Evolutionary conservation across 2,329 filamentous ascomycete genomes (phyloP).

Genomic region (Penicillium sp.): DNA sequence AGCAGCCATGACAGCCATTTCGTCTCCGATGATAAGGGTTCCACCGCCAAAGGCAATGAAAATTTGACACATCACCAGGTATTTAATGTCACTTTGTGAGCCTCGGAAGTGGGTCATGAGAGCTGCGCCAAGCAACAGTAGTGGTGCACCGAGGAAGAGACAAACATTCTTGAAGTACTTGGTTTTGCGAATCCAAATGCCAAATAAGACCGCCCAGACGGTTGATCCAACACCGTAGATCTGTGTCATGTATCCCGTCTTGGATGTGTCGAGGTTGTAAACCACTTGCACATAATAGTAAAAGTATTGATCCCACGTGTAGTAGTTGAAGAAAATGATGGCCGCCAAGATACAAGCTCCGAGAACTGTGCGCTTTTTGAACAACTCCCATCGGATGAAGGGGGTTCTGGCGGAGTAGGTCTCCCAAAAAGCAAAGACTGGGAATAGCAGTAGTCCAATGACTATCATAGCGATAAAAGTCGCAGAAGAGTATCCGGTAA

Average conservation of each 20-base stretch:
- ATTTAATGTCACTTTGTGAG: conserved; percentile 47
- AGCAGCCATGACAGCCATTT: conserved; percentile 58
- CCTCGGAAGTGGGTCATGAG: conserved; percentile 57
- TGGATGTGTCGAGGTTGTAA: conserved; percentile 42
- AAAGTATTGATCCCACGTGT: conserved; percentile 54
- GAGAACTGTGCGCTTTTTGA: conserved; percentile 50
- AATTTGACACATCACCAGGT: conserved; percentile 55
- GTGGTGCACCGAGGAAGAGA: conserved; percentile 51
- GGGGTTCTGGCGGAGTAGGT: conserved; percentile 49
- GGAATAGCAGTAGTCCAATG: conserved; percentile 53
- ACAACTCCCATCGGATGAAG: conserved; percentile 54
- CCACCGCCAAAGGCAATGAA: conserved; percentile 54
- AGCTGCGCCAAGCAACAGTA: conserved; percentile 51
- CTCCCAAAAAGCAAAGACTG: conserved; percentile 56
- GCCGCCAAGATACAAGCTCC: conserved; percentile 52
- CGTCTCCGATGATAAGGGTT: conserved; percentile 53
- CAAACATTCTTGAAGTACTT: conserved; percentile 54
- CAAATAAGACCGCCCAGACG: conserved; percentile 50
- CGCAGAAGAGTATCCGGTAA: conserved; percentile 24
- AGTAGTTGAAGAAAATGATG: conserved; percentile 51
- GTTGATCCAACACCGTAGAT: conserved; percentile 55
- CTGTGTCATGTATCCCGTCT: conserved; percentile 48
- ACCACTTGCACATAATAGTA: conserved; percentile 56
- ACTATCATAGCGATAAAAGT: conserved; percentile 52
- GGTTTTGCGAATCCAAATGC: conserved; percentile 48